Evolutionary conservation across 352 stramenopile species (phyloP), one percentile per base, ranked within the genome.

Genomic region (Pythium inflatum): DNA sequence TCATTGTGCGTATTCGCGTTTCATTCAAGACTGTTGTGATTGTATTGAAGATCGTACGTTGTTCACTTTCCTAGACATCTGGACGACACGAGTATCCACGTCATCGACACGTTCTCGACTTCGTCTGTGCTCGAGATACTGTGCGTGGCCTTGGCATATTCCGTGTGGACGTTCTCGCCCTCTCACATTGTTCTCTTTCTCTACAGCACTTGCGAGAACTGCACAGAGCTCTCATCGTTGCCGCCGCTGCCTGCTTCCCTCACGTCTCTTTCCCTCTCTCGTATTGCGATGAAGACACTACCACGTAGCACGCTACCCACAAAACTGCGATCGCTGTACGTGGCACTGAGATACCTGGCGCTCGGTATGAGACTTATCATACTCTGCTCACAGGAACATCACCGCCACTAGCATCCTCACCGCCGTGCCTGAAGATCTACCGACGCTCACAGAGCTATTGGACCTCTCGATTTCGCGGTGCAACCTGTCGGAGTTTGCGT

Each of bases 241-340:
- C 41, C 56, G 6, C 18, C 40, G 5, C 56, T 64, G 13, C 56
- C 56, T n/a, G 5, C 9, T 3, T 53, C 56, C 5, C 11, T 64
- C 2, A 9, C 13, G 27, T 45, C 20, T 5, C 25, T 64, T 20
- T 24, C 3, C 5, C 12, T 64, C 3, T 55, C 56, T 30, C 18
- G 22, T 16, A 36, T 43, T 16, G 28, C 38, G 18, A 41, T 64
- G 40, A 45, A 24, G 28, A 33, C 25, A 2, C 14, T 64, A 8
- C 0, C 13, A 8, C 53, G 45, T 13, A 41, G 41, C 18, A 54
- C n/a, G 1, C 40, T 64, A 14, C 56, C 56, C 22, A 18, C 56
- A 2, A 54, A 3, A 9, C 27, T 64, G 30, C 40, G 16, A n/a
- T 55, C 40, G 5, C 27, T 64, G 56, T 64, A 64, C 41, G 56